Evolutionary conservation across 139 green algal genomes (phyloP), one percentile per base, ranked within the genome.

Genomic region (Coelastrella sp.): DNA sequence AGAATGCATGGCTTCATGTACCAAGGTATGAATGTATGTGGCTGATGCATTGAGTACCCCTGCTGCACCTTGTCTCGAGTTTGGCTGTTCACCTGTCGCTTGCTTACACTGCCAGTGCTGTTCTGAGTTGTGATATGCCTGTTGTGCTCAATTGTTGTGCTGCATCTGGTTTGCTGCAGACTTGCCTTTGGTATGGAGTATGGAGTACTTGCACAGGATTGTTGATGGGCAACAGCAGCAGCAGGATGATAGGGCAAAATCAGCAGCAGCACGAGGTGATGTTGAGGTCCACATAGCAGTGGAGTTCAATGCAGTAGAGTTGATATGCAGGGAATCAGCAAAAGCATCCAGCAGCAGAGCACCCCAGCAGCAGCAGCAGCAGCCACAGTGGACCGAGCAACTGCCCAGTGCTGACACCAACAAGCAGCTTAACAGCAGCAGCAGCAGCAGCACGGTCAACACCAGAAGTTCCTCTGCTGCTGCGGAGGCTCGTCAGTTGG

Each of bases 351-450:
- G 11, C 67, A 76, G 37, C 67, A 57, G 5, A 15, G 19, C 34
- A 30, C 6, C 15, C 17, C 37, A 76, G 34, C 67, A 53, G 67
- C 67, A 76, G 67, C 67, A 76, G 35, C 67, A 82, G 75, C 75
- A 82, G 73, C 73, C n/a, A n/a, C n/a, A n/a, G n/a, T n/a, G n/a
- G n/a, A n/a, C n/a, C n/a, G n/a, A n/a, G n/a, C n/a, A n/a, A n/a
- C n/a, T n/a, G n/a, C n/a, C n/a, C n/a, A n/a, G n/a, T n/a, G n/a
- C n/a, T n/a, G n/a, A n/a, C n/a, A 0, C 43, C 32, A 35, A 45
- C 5, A 80, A 34, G 17, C 2, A 2, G 38, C 45, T 13, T 34
- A 83, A 32, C 32, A 83, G 32, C 53, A 60, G 51, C 41, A 45
- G 71, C 71, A 66, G 71, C 48, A 38, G 45, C 71, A 45, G n/a